Percentiles rank a stretch among this genome's conserved stretches.
Evolutionary conservation across 805 yeast species (phyloP).

Genomic region (Myxozyma lipomycoides): DNA sequence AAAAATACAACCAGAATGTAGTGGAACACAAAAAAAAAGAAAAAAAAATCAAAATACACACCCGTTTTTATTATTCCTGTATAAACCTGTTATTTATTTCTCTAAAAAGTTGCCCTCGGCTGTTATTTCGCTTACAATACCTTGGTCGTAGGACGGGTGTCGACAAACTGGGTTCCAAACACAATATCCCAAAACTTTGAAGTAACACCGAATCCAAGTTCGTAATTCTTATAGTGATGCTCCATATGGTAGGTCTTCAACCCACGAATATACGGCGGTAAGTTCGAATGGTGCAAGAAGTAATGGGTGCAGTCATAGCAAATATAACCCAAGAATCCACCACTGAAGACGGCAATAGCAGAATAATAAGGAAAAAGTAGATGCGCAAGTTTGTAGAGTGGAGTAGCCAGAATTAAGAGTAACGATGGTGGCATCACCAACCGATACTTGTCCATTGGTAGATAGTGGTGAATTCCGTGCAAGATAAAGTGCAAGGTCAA

Average conservation of each 20-base stretch:
- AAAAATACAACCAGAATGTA: not conserved
- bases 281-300: constrained; percentile 76
- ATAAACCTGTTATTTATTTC: not conserved
- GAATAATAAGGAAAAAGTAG: constrained; percentile 67
- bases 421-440: constrained; percentile 96
- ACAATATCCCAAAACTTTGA: constrained; percentile 90
- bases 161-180: constrained; percentile 47
- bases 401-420: constrained; percentile 65
- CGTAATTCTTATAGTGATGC: constrained; percentile 96
- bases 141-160: constrained; percentile 19
- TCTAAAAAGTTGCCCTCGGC: not conserved
- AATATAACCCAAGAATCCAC: constrained; percentile 92
- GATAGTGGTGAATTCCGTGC: constrained; percentile 95
- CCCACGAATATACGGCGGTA: constrained; percentile 72
- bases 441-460: constrained; percentile 93
- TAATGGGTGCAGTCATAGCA: constrained; percentile 93
- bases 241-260: constrained; percentile 89
- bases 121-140: not conserved
- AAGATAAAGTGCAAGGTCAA: constrained; percentile 81
- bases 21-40: not conserved
- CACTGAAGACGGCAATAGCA: constrained; percentile 93
- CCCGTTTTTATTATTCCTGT: not conserved
- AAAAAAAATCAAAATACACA: not conserved
- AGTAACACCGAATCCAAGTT: constrained; percentile 95
- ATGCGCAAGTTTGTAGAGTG: constrained; percentile 78